phyloP scores from a whole-genome alignment of 306 rosid species.

The Mimosa bimucronata region DNA sequence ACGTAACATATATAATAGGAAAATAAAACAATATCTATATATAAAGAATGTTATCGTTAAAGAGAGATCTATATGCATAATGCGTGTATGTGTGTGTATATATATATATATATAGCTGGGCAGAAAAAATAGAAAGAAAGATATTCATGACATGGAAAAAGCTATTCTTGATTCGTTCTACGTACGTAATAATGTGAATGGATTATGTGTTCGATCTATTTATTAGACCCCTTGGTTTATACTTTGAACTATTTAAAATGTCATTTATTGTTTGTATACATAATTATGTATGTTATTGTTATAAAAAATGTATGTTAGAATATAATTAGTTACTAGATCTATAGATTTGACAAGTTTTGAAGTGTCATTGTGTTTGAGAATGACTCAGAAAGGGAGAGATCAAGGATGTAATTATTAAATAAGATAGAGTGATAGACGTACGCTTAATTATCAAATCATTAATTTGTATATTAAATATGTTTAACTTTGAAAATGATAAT shows the following conservation, averaged over 20 bases:
- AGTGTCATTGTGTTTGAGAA: not conserved
- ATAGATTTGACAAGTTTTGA: not conserved
- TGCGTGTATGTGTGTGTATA: no score
- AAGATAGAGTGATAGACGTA: not conserved
- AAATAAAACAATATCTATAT: not conserved
- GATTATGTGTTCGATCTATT: not conserved
- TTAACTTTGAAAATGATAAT: not conserved
- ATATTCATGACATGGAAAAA: not conserved
- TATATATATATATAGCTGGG: not conserved
- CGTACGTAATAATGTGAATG: not conserved
- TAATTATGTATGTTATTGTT: not conserved
- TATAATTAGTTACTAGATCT: not conserved
- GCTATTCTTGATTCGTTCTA: not conserved
- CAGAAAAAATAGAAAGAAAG: not conserved
- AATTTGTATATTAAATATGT: not conserved
- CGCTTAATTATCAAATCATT: not conserved
- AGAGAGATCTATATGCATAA: not conserved
- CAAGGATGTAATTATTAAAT: not conserved
- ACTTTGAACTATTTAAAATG: not conserved
- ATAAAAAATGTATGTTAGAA: no score
- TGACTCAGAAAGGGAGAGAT: not conserved
- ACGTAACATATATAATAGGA: not conserved
- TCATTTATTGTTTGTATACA: not conserved
- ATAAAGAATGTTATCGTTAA: not conserved
- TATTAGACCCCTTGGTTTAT: not conserved